A percentile compares a stretch with the other conserved stretches of the same genome.
Conservation (phyloP, 1,284 basidiomycete species). For the Termitomyces sp. region DNA sequence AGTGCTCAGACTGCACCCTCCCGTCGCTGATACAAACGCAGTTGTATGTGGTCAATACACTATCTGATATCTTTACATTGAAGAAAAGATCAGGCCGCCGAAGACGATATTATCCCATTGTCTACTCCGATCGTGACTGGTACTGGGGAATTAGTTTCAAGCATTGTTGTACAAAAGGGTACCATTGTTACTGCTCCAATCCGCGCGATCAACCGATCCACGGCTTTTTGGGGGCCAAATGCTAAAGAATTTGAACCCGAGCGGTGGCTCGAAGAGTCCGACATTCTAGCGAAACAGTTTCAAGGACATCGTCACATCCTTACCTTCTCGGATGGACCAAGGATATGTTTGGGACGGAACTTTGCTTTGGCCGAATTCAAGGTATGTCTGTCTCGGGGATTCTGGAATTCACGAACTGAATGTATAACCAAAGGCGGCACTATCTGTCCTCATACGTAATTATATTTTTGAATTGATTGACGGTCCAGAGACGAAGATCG, state of each 20-base stretch:
- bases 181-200: slow-evolving; percentile 37
- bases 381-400: slow-evolving; percentile 20
- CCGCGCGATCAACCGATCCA: slow-evolving; percentile 40
- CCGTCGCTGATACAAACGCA: slow-evolving; percentile 34
- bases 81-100: slow-evolving; percentile 24
- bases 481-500: slow-evolving; percentile 15
- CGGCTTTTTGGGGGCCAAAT: slow-evolving; percentile 37
- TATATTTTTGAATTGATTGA: slow-evolving; percentile 20
- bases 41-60: slow-evolving; percentile 27
- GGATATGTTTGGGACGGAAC: slow-evolving; percentile 39
- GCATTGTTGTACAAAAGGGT: slow-evolving; percentile 42
- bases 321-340: slow-evolving; percentile 46
- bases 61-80: slow-evolving; percentile 9
- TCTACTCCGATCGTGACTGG: slow-evolving; percentile 33
- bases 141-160: slow-evolving; percentile 32
- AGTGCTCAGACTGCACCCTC: slow-evolving; percentile 39
- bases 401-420: background rate
- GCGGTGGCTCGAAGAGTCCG: slow-evolving; percentile 26
- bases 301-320: slow-evolving; percentile 38
- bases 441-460: slow-evolving; percentile 24
- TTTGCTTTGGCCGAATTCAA: slow-evolving; percentile 43
- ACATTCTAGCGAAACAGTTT: slow-evolving; percentile 30
- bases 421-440: slow-evolving; percentile 14
- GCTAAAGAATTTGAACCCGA: slow-evolving; percentile 30
- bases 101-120: slow-evolving; percentile 54